Conservation (phyloP, 306 rosid species). For the Gleditsia sinensis region DNA sequence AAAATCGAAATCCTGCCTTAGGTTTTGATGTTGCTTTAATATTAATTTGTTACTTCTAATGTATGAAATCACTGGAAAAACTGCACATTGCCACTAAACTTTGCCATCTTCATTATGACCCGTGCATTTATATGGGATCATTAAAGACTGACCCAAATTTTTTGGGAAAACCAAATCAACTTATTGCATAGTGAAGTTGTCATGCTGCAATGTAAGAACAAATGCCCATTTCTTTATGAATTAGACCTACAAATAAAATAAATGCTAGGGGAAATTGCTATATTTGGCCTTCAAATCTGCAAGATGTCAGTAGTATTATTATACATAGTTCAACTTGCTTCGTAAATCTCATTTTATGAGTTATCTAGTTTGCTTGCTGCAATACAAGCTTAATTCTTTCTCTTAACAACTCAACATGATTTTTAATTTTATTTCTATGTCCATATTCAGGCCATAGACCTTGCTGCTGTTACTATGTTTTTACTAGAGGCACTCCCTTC, state of each 20-base stretch:
- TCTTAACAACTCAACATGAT: not conserved
- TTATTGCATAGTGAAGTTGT: too few species aligned
- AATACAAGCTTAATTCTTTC: conserved; percentile 1
- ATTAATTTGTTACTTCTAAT: not conserved
- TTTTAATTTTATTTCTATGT: conserved; percentile 30
- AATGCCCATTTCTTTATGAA: too few species aligned
- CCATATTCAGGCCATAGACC: conserved; percentile 73
- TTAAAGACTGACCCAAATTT: too few species aligned
- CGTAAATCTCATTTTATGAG: not conserved
- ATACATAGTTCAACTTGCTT: conserved; percentile 21
- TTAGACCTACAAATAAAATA: too few species aligned
- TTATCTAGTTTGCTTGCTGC: conserved; percentile 32
- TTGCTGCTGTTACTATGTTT: conserved; percentile 77
- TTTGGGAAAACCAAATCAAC: too few species aligned
- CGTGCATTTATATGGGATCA: conserved; percentile 46
- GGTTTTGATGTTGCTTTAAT: conserved; percentile 9
- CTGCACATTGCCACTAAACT: too few species aligned
- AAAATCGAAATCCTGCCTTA: too few species aligned
- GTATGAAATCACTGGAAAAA: too few species aligned
- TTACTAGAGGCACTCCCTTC: conserved; percentile 86
- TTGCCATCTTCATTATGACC: too few species aligned
- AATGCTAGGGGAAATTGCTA: conserved; percentile 73
- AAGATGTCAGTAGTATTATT: conserved; percentile 20
- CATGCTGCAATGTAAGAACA: too few species aligned
- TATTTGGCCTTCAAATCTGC: conserved; percentile 23